Base-by-base conservation (phyloP, 768 basidiomycete species). In the Leucocoprinus birnbaumii region DNA sequence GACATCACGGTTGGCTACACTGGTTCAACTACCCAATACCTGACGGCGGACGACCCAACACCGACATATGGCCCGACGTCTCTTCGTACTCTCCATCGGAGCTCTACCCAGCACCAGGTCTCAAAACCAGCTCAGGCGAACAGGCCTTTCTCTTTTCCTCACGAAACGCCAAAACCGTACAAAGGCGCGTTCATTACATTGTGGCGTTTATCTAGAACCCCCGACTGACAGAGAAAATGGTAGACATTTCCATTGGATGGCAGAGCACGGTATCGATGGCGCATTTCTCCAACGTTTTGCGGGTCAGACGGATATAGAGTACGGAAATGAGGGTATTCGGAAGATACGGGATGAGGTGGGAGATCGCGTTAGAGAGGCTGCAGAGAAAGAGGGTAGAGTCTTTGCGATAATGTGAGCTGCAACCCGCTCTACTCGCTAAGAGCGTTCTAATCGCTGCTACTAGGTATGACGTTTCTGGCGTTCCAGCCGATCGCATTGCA, bases 1-100 rank as follows among this genome's bases (percentile, higher is more conserved):
- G 82, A 2, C 91, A 91, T 62, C 88, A 91, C 60, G 91, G 91
- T 25, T 93, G 91, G 91, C 73, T 91, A 18, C 91, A 93, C 62
- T 93, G 91, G 91, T 83, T 89, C 65, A 76, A 83, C 58, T 62
- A 73, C n/a, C 87, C 87, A 1, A 73, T 91, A 10, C 76, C 84
- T 1, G 70, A 79, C 24, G 89, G 87, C 14, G 91, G 90, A 16
- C 80, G 74, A 2, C 84, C 86, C 3, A 89, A 86, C 60, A 82
- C 77, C 45, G 91, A 93, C 68, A 66, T 89, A 34, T 92, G 89
- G 89, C 91, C 91, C 0, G 89, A 91, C 60, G 76, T 84, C 0
- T 86, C 87, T 5, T 77, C 77, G 11, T 91, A 89, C 65, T 77
- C 80, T 2, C 75, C 82, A 5, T 83, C 84, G 1, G 91, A 93